Conservation (phyloP, 2,329 filamentous ascomycete genomes). For the Cladosporium colombiae region DNA sequence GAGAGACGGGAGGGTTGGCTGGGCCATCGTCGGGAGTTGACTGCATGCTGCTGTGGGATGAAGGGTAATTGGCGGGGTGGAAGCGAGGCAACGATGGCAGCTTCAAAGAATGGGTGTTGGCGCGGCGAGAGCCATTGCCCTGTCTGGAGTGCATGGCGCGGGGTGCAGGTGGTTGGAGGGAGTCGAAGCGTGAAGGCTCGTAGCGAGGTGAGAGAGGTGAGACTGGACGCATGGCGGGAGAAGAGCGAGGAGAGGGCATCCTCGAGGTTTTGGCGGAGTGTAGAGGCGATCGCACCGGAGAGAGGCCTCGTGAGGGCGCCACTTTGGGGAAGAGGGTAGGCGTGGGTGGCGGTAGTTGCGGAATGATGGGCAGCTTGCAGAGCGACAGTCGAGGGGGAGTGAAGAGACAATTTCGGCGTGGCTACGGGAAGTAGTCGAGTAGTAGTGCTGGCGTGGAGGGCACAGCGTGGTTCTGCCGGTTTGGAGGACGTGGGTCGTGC, state of each 20-base stretch:
- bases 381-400: not conserved
- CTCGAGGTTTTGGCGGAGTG: constrained; percentile 18
- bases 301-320: constrained; percentile 25
- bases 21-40: constrained; percentile 43
- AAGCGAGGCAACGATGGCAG: constrained; percentile 54
- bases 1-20: constrained; percentile 47
- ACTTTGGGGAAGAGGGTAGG: constrained; percentile 20
- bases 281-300: constrained; percentile 21
- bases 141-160: constrained; percentile 32
- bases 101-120: constrained; percentile 42
- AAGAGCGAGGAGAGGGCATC: constrained; percentile 39
- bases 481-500: constrained; percentile 16
- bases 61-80: constrained; percentile 54
- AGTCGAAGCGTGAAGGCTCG: constrained; percentile 35
- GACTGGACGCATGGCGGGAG: constrained; percentile 36
- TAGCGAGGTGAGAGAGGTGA: constrained; percentile 38
- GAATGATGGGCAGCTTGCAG: constrained; percentile 4
- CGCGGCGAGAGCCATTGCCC: constrained; percentile 38
- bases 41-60: constrained; percentile 37
- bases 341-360: constrained; percentile 16
- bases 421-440: constrained; percentile 4
- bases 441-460: constrained; percentile 9
- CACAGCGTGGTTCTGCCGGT: constrained; percentile 8
- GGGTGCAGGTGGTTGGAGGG: constrained; percentile 34
- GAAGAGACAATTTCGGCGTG: constrained; percentile 2